These are phyloP conservation scores for Aaosphaeria pasadenensis DNA, from an alignment of 2,329 filamentous ascomycete species.

Conservation along the genomic window DNA sequence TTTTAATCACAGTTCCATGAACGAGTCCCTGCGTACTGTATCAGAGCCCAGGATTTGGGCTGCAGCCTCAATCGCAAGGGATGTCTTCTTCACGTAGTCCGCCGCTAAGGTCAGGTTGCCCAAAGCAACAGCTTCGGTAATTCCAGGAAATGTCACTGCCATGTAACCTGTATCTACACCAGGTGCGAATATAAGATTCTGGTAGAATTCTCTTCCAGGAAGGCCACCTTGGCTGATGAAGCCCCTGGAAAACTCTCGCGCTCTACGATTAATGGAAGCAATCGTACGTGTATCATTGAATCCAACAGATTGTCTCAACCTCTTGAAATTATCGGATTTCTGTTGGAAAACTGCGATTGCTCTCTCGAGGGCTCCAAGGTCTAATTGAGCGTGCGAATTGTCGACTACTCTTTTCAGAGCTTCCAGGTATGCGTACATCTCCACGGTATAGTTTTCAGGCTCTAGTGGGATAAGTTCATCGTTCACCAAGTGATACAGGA, in stretches of 20 bases:
- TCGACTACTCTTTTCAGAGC: constrained; percentile 30
- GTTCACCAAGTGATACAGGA: constrained; percentile 41
- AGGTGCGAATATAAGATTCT: constrained; percentile 47
- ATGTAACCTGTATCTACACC: constrained; percentile 42
- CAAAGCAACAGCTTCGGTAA: constrained; percentile 37
- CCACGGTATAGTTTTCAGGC: constrained; percentile 36
- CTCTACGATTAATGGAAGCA: constrained; percentile 43
- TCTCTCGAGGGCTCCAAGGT: constrained; percentile 25
- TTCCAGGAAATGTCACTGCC: constrained; percentile 36
- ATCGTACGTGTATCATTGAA: constrained; percentile 26
- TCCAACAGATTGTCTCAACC: constrained; percentile 25
- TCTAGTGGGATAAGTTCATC: constrained; percentile 41
- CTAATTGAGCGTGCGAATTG: constrained; percentile 25
- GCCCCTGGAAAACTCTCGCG: constrained; percentile 44
- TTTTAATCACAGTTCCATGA: no score
- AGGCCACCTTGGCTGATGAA: constrained; percentile 47
- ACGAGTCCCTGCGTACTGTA: no score
- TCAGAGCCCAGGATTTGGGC: constrained; percentile 21
- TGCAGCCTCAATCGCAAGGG: constrained; percentile 27
- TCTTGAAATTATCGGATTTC: constrained; percentile 22
- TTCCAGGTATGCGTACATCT: constrained; percentile 35
- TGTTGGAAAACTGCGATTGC: constrained; percentile 38
- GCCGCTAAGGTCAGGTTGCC: constrained; percentile 26
- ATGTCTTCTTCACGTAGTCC: constrained; percentile 35
- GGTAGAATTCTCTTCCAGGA: constrained; percentile 44